Percentiles rank a stretch among this genome's conserved stretches.
Conservation (phyloP, 345 rosid genomes). For the Sonneratia alba region DNA sequence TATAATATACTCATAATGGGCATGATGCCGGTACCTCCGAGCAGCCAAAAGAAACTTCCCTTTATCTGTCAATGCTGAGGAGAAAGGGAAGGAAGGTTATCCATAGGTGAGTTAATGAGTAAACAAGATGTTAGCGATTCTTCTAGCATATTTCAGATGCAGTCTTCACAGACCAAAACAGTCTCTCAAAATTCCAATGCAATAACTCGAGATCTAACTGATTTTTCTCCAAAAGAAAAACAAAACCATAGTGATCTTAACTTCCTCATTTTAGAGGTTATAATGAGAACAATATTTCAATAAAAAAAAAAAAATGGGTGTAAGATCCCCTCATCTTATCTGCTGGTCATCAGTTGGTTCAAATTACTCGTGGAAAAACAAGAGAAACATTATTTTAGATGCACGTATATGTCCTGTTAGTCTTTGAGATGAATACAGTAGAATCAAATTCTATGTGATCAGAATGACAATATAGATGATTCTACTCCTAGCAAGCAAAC, state of each 20-base stretch:
- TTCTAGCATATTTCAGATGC: neutral
- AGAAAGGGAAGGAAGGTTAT: slow-evolving; percentile 1
- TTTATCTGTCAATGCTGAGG: slow-evolving; percentile 60
- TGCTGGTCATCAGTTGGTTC: neutral
- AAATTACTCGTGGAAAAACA: too few relatives aligned
- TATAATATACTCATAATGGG: slow-evolving; percentile 74
- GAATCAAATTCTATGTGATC: neutral
- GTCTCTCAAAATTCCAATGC: neutral
- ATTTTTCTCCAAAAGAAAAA: too few relatives aligned
- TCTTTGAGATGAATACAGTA: neutral
- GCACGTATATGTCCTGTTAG: neutral
- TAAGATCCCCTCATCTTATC: neutral
- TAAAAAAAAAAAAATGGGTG: neutral
- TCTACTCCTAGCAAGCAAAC: neutral
- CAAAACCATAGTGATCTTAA: too few relatives aligned
- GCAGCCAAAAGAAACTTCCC: slow-evolving; percentile 97
- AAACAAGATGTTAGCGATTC: neutral
- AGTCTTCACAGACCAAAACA: neutral
- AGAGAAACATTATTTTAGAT: too few relatives aligned
- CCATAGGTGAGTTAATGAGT: neutral
- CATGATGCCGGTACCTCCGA: slow-evolving; percentile 64
- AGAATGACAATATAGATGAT: neutral
- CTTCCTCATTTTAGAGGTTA: neutral
- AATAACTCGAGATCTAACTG: too few relatives aligned
- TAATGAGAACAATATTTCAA: neutral